These are phyloP conservation scores for Rachicladosporium sp. DNA, from an alignment of 2,329 filamentous ascomycete genomes.

Conservation along the genomic window DNA sequence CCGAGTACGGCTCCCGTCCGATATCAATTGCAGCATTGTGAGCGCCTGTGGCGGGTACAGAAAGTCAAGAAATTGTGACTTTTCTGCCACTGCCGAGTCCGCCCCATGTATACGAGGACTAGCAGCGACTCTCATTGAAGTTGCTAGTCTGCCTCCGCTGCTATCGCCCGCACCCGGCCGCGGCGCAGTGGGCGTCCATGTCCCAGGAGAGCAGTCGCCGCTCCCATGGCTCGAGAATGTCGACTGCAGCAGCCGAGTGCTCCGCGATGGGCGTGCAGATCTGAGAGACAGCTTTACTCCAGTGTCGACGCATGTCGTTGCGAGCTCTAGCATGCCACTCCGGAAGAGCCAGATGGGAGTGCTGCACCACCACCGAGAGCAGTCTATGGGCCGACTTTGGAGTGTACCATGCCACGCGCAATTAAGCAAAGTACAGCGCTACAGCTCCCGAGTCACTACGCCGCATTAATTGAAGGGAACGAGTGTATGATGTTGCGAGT, in stretches of 20 bases:
- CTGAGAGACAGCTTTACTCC: slow-evolving; percentile 41
- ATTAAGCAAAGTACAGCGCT: too few relatives aligned
- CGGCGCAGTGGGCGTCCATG: slow-evolving; percentile 9
- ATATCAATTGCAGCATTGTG: slow-evolving; percentile 20
- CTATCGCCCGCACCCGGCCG: not conserved
- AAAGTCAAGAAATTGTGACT: slow-evolving; percentile 31
- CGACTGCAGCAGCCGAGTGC: slow-evolving; percentile 40
- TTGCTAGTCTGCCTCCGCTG: not conserved
- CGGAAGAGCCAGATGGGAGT: too few relatives aligned
- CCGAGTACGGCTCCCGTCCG: slow-evolving; percentile 1
- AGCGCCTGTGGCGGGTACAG: slow-evolving; percentile 35
- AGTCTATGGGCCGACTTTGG: slow-evolving; percentile 4
- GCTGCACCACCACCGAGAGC: too few relatives aligned
- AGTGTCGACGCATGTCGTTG: slow-evolving; percentile 46
- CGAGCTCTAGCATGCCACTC: slow-evolving; percentile 46
- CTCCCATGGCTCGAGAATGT: slow-evolving; percentile 45
- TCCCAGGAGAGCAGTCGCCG: slow-evolving; percentile 30
- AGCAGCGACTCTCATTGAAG: not conserved
- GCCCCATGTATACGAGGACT: not conserved
- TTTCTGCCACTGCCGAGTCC: not conserved
- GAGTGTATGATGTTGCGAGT: too few relatives aligned
- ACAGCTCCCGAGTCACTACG: too few relatives aligned
- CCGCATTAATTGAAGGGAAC: too few relatives aligned
- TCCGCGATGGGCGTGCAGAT: slow-evolving; percentile 26
- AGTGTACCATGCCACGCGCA: too few relatives aligned